Percentiles rank a stretch among this genome's conserved stretches.
These are phyloP conservation scores for Pachysolen tannophilus DNA, from an alignment of 805 yeast genomes.

Conservation along the genomic window DNA sequence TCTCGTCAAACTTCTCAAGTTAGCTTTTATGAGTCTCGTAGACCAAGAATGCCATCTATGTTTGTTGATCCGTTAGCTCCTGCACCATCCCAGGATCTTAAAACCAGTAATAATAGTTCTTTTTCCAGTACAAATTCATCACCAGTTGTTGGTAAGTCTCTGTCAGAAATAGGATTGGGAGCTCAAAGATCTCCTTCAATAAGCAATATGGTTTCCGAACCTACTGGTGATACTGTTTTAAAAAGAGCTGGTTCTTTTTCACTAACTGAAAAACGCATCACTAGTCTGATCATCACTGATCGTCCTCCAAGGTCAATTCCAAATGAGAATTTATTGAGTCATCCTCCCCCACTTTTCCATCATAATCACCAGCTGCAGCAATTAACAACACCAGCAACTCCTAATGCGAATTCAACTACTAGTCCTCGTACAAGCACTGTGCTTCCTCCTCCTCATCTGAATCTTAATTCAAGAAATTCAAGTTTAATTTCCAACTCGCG, in stretches of 20 bases:
- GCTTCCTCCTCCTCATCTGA: background rate
- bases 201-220: slow-evolving; percentile 2
- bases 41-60: slow-evolving; percentile 39
- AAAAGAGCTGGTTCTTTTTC: slow-evolving; percentile 11
- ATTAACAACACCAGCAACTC: too few species aligned
- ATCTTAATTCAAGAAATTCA: background rate
- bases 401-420: background rate
- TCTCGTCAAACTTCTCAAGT: slow-evolving; percentile 3
- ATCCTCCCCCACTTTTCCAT: background rate
- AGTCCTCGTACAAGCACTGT: background rate
- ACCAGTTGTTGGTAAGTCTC: too few species aligned
- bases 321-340: slow-evolving; percentile 9
- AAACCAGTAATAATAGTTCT: slow-evolving; percentile 7
- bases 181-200: slow-evolving; percentile 1
- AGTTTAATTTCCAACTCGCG: slow-evolving; percentile 2
- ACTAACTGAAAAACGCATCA: too few species aligned
- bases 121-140: slow-evolving; percentile 4
- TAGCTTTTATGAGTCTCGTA: slow-evolving; percentile 10
- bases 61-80: slow-evolving; percentile 44
- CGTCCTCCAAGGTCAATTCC: slow-evolving; percentile 16
- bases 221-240: background rate
- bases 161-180: slow-evolving; percentile 2
- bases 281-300: too few species aligned
- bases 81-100: too few species aligned
- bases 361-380: slow-evolving; percentile 1